Base-by-base conservation (phyloP, 495 filamentous ascomycete genomes). In the Trichoderma reesei region DNA sequence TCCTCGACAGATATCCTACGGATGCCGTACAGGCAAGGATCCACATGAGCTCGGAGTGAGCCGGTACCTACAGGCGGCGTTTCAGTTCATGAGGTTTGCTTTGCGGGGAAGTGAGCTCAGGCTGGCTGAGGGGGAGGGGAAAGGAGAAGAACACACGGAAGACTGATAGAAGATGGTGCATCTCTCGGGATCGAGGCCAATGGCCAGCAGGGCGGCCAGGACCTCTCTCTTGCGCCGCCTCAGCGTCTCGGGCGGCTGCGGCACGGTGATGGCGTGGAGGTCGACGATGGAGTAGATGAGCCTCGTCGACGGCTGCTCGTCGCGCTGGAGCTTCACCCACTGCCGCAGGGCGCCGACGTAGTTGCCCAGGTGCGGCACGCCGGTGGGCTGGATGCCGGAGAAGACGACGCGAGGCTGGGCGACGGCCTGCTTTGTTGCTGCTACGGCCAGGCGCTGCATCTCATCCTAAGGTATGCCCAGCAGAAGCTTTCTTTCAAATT, bases 321-420 rank as follows among this genome's bases (percentile, higher is more conserved):
- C 73, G 70, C 92, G 79, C 68, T 97, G 92, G 6, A 97, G 76
- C 64, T 79, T 77, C 41, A 87, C 86, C 94, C 94, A 98, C 78
- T 89, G 83, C 37, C 83, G 82, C 63, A 98, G 76, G n/a, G 94
- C 95, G 13, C 94, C 94, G 9, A 97, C 81, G 72, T 98, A 98
- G 74, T 98, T 98, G 14, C 94, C 94, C 39, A 98, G 78, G 72
- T 98, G 95, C n/a, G 94, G 95, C 10, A 96, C 76, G 5, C 92
- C 94, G 5, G 94, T 98, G 18, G 94, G 95, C 70, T 98, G 94
- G 66, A 98, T 98, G 37, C 91, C 94, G 10, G 95, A 98, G 79
- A 98, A 98, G 66, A 98, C 79, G 37, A 86, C 75, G 37, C 61
- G 38, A 46, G 61, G 39, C 59, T 26, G 51, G n/a, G n/a, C n/a